Evolutionary conservation across 805 yeast species (phyloP).

Genomic region (Metschnikowia santaceciliae): DNA sequence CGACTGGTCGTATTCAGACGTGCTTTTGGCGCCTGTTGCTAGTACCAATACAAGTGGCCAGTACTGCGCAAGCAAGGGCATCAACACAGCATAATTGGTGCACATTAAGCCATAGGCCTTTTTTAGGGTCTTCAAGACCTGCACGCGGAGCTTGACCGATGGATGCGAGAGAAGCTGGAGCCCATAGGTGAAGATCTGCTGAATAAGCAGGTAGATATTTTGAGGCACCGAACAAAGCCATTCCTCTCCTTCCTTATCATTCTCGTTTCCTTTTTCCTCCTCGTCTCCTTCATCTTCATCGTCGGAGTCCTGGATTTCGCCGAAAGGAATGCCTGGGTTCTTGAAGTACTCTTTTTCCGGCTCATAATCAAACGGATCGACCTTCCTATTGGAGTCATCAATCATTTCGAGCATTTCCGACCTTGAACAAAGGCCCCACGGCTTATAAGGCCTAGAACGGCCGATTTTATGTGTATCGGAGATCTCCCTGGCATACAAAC

Average conservation of each 20-base stretch:
- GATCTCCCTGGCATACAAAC: slow-evolving; percentile 23
- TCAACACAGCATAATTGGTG: slow-evolving; percentile 26
- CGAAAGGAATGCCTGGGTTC: slow-evolving; percentile 35
- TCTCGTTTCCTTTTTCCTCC: too few relatives aligned
- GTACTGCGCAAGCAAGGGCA: slow-evolving; percentile 31
- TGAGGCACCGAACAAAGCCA: slow-evolving; percentile 73
- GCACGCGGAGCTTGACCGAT: slow-evolving; percentile 52
- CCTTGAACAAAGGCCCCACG: slow-evolving; percentile 57
- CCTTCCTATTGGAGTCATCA: slow-evolving; percentile 28
- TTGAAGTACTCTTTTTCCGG: slow-evolving; percentile 36
- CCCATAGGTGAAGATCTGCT: slow-evolving; percentile 64
- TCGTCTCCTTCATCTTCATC: slow-evolving; percentile 24
- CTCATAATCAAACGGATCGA: slow-evolving; percentile 31
- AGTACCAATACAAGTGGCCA: slow-evolving; percentile 30
- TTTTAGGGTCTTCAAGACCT: slow-evolving; percentile 47
- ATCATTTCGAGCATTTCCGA: slow-evolving; percentile 44
- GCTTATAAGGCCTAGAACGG: slow-evolving; percentile 27
- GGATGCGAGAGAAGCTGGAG: slow-evolving; percentile 66
- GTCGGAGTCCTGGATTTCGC: slow-evolving; percentile 18
- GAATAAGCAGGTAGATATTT: slow-evolving; percentile 52
- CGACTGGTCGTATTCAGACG: slow-evolving; percentile 11
- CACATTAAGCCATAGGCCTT: slow-evolving; percentile 30
- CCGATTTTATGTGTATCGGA: slow-evolving; percentile 1
- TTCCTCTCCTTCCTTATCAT: not conserved
- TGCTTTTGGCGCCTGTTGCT: slow-evolving; percentile 17